Conservation (phyloP, 1,284 basidiomycete genomes). For the Cystobasidium slooffiae region DNA sequence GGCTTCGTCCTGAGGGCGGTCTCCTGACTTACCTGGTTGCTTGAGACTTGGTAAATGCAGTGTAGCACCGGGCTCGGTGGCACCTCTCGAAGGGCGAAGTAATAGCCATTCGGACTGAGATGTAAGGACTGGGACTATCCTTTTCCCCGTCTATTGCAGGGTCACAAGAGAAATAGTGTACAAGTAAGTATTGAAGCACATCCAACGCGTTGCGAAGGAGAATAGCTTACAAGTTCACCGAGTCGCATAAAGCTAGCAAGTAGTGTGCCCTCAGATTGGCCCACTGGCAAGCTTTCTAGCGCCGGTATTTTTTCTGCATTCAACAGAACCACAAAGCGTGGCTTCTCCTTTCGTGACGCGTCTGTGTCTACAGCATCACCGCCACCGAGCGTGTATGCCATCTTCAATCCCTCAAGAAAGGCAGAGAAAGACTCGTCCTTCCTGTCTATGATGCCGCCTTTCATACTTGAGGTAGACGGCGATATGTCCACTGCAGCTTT, state of each 20-base stretch:
- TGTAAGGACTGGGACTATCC: constrained; percentile 22
- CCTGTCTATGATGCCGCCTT: constrained; percentile 27
- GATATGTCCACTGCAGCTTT: constrained; percentile 5
- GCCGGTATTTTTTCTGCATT: constrained; percentile 27
- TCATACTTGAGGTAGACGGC: background rate
- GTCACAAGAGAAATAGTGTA: background rate
- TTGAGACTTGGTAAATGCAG: constrained; percentile 26
- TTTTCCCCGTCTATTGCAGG: constrained; percentile 18
- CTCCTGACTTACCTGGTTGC: constrained; percentile 32
- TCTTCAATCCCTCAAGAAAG: constrained; percentile 35
- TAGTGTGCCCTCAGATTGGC: constrained; percentile 27
- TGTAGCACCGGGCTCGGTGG: constrained; percentile 32
- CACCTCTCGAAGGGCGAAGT: constrained; percentile 19
- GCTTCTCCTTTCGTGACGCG: background rate
- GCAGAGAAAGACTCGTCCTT: constrained; percentile 42
- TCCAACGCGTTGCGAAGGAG: background rate
- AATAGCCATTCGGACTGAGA: constrained; percentile 37
- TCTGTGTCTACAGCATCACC: background rate
- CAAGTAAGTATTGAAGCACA: background rate
- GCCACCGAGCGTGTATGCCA: constrained; percentile 19
- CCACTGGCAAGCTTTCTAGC: constrained; percentile 15
- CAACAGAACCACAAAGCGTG: constrained; percentile 27
- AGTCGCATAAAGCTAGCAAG: constrained; percentile 37
- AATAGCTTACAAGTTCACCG: constrained; percentile 21
- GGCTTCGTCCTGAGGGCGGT: too few relatives aligned